These are phyloP conservation scores for Colletotrichum siamense DNA, from an alignment of 2,329 filamentous ascomycete species.

Conservation along the genomic window DNA sequence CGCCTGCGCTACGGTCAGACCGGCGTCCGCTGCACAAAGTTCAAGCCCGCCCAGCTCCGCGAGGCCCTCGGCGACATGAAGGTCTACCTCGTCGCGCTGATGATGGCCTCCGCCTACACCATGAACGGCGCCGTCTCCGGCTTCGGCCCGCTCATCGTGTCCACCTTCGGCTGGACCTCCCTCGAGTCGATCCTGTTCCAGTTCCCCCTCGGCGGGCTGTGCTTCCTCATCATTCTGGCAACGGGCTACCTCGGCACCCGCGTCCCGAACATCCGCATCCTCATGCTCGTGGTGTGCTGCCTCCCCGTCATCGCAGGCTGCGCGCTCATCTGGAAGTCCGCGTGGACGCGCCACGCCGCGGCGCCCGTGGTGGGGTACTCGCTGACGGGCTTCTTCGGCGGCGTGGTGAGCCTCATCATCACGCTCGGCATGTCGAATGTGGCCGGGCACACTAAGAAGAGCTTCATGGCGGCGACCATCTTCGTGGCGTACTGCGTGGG, in stretches of 20 bases:
- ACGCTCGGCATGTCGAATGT: slow-evolving; percentile 68
- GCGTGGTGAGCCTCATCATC: slow-evolving; percentile 66
- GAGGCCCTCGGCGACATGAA: slow-evolving; percentile 67
- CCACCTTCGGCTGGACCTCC: slow-evolving; percentile 70
- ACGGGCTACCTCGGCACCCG: slow-evolving; percentile 69
- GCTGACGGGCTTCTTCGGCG: slow-evolving; percentile 75
- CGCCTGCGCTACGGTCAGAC: slow-evolving; percentile 67
- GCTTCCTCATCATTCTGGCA: slow-evolving; percentile 68
- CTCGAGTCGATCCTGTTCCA: slow-evolving; percentile 74
- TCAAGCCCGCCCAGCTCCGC: slow-evolving; percentile 63
- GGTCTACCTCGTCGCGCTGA: slow-evolving; percentile 67
- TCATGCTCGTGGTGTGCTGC: slow-evolving; percentile 70
- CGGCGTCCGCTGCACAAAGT: slow-evolving; percentile 64
- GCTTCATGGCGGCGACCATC: slow-evolving; percentile 74
- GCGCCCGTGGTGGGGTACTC: slow-evolving; percentile 75
- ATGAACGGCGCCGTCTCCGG: slow-evolving; percentile 75
- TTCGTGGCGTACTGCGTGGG: slow-evolving; percentile 79
- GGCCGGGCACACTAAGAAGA: slow-evolving; percentile 79
- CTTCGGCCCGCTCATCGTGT: slow-evolving; percentile 75
- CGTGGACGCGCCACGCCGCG: slow-evolving; percentile 68
- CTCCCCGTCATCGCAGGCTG: slow-evolving; percentile 78
- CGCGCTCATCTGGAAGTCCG: slow-evolving; percentile 74
- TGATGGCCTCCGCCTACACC: slow-evolving; percentile 75
- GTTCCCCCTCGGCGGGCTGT: slow-evolving; percentile 75
- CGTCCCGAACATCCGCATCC: slow-evolving; percentile 67